A percentile compares a stretch with the other conserved stretches of the same genome.
phyloP scores from a whole-genome alignment of 2,329 filamentous ascomycete species.

The Colletotrichum zoysiae region DNA sequence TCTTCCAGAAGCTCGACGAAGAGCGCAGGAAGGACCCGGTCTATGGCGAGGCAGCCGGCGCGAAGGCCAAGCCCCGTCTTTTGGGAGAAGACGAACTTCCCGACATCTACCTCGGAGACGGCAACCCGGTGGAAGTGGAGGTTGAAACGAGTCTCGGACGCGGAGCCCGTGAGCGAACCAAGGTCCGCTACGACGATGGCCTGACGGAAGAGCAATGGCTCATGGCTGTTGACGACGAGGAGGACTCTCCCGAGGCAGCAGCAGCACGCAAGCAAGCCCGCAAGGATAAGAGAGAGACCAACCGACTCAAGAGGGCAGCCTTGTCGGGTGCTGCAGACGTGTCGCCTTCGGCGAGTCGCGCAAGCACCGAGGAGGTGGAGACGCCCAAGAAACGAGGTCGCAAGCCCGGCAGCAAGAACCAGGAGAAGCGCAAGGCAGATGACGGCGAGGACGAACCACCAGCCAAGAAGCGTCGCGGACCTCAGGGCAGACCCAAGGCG shows the following conservation, averaged over 20 bases:
- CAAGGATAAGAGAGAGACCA: conserved; percentile 82
- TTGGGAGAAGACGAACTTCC: conserved; percentile 90
- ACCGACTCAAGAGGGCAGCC: conserved; percentile 74
- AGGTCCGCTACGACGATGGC: conserved; percentile 96
- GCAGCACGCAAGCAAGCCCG: conserved; percentile 90
- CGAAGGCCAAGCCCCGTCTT: conserved; percentile 79
- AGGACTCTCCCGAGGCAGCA: conserved; percentile 93
- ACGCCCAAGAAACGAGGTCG: conserved; percentile 87
- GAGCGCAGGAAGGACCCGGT: conserved; percentile 73
- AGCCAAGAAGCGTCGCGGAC: conserved; percentile 81
- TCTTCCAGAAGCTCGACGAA: conserved; percentile 88
- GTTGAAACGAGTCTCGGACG: conserved; percentile 82
- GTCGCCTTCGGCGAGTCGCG: conserved; percentile 83
- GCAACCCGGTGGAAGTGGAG: conserved; percentile 83
- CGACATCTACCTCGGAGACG: conserved; percentile 92
- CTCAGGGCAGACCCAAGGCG: conserved; percentile 75
- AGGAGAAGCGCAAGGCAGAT: conserved; percentile 90
- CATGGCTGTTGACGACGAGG: conserved; percentile 96
- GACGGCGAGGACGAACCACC: conserved; percentile 82
- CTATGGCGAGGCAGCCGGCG: conserved; percentile 77
- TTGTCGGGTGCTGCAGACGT: conserved; percentile 60
- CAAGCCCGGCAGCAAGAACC: conserved; percentile 76
- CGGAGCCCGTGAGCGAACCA: conserved; percentile 93
- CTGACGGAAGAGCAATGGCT: conserved; percentile 99
- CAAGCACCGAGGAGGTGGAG: conserved; percentile 82